A percentile compares a stretch with the other conserved stretches of the same genome.
phyloP scores from a whole-genome alignment of 2,329 filamentous ascomycete genomes.

The Aspergillus unguis region DNA sequence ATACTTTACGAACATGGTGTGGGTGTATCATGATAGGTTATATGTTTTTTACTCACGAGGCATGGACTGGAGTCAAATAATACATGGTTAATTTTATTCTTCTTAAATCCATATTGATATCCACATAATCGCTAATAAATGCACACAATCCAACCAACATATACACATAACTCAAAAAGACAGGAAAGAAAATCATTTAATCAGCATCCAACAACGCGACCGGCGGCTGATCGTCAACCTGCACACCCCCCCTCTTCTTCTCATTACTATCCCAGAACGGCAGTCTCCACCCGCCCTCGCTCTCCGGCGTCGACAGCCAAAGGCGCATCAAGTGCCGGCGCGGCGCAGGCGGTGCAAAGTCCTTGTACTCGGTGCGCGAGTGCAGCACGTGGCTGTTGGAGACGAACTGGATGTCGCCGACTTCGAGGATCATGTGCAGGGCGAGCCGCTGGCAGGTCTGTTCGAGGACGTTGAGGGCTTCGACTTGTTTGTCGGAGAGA shows the following conservation, averaged over 20 bases:
- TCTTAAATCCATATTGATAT: not conserved
- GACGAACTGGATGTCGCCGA: conserved; percentile 29
- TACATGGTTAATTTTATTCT: not conserved
- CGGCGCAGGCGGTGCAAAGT: conserved; percentile 21
- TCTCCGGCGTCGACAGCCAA: conserved; percentile 26
- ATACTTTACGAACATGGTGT: not conserved
- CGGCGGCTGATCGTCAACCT: conserved; percentile 26
- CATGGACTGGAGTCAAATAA: no score
- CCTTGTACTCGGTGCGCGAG: conserved; percentile 26
- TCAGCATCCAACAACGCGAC: conserved; percentile 27
- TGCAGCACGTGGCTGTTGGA: conserved; percentile 28
- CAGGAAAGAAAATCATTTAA: conserved; percentile 7
- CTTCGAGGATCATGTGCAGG: conserved; percentile 26
- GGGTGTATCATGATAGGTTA: no score
- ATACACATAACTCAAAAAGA: not conserved
- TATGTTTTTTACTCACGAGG: not conserved
- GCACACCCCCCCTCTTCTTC: conserved; percentile 30
- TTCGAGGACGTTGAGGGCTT: conserved; percentile 26
- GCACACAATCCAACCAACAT: conserved; percentile 7
- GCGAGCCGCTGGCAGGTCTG: conserved; percentile 23
- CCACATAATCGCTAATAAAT: conserved; percentile 1
- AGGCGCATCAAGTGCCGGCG: conserved; percentile 27
- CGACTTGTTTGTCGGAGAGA: conserved; percentile 23
- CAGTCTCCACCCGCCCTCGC: conserved; percentile 28
- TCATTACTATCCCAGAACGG: conserved; percentile 25